Base-by-base conservation (phyloP, 768 basidiomycete species). In the Rhizopogon roseolus region DNA sequence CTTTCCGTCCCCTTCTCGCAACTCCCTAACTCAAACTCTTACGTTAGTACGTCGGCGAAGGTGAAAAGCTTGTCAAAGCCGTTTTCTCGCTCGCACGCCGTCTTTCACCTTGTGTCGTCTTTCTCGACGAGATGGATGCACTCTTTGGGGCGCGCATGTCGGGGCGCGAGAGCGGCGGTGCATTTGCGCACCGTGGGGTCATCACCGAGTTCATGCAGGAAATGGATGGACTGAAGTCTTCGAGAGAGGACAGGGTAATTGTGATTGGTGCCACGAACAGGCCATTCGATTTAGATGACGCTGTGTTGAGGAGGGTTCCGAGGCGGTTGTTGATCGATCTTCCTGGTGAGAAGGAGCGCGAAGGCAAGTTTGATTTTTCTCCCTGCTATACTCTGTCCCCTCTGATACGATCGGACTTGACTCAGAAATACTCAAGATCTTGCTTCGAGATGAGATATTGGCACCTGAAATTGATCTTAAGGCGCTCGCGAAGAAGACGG, bases 201-300 rank as follows among this genome's bases (percentile, higher is more conserved):
- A 88, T 91, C 65, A 93, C 91, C 9, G 90, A 94, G 68, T 93
- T 93, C 67, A 93, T 94, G 90, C 90, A 91, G 64, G 93, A 96
- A 66, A 96, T 98, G 93, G 94, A 98, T 62, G 94, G 94, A 3
- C 72, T 98, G 54, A 88, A 84, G 65, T 81, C 88, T 8, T 86
- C 84, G 28, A 80, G 79, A 57, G 88, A 93, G 51, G 84, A 90
- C 57, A 83, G 82, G 57, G 84, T 97, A 53, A 86, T 96, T 53
- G 86, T 98, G 46, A 93, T 98, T 49, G 94, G 95, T 39, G 94
- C 94, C 2, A 97, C 95, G 2, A 98, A 98, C 67, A 71, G 94
- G 58, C 91, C 91, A 1, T 93, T 92, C 62, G 91, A 93, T 63
- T 72, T 93, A 32, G 91, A 93, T 63, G 94, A 97, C 68, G 94